These are phyloP conservation scores for Russula virescens DNA, from an alignment of 768 basidiomycete species.

Conservation along the genomic window DNA sequence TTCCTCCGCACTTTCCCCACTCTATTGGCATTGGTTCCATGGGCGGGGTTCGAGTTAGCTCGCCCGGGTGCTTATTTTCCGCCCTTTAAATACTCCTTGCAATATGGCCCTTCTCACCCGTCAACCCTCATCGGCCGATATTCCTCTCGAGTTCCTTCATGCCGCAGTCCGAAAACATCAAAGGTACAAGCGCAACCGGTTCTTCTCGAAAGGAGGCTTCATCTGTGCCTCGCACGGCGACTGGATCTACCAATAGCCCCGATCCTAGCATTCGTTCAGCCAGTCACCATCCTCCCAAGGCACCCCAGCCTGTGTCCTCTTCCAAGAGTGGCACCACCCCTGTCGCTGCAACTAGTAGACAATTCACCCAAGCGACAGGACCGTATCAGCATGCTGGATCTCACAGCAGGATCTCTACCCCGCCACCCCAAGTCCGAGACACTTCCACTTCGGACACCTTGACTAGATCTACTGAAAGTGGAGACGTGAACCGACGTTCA, in stretches of 20 bases:
- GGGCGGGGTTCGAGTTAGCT: not conserved
- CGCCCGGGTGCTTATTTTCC: not conserved
- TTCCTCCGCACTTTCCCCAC: slow-evolving; percentile 2
- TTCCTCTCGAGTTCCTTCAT: not conserved
- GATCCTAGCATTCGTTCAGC: not conserved
- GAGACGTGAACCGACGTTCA: not conserved
- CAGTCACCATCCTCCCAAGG: too few relatives aligned
- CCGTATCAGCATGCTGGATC: not conserved
- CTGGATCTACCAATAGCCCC: not conserved
- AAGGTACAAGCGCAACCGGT: not conserved
- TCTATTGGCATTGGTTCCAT: not conserved
- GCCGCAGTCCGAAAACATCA: not conserved
- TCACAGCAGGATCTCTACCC: not conserved
- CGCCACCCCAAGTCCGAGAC: not conserved
- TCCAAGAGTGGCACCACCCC: too few relatives aligned
- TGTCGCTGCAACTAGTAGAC: too few relatives aligned
- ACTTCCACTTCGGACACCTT: not conserved
- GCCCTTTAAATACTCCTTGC: slow-evolving; percentile 1
- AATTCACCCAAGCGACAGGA: not conserved
- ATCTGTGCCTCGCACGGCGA: not conserved
- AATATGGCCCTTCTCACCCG: not conserved
- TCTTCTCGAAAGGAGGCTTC: not conserved
- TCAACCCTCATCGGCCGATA: not conserved
- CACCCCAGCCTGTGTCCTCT: not conserved
- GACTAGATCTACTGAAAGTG: not conserved